Percentiles rank a stretch among this genome's conserved stretches.
Conservation (phyloP, 768 basidiomycete genomes). For the Auricularia sp. region DNA sequence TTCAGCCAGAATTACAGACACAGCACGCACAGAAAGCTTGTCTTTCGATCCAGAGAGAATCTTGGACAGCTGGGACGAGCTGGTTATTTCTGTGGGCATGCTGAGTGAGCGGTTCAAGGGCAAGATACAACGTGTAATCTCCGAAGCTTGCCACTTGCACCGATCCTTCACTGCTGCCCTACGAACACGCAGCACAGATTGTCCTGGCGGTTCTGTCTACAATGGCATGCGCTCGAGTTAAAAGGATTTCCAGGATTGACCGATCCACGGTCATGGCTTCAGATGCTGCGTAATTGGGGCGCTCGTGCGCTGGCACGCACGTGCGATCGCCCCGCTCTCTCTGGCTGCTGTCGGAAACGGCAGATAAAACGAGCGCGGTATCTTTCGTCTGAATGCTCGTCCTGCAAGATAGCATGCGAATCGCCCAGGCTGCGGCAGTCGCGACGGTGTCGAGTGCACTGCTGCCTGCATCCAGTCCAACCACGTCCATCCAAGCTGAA, state of each 20-base stretch:
- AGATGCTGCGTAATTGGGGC: neutral
- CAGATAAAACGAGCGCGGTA: neutral
- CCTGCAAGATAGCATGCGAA: neutral
- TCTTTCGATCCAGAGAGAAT: slow-evolving; percentile 16
- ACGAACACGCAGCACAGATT: too few species aligned
- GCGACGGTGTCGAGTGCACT: slow-evolving; percentile 24
- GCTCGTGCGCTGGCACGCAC: neutral
- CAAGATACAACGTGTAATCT: neutral
- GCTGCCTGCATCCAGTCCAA: slow-evolving; percentile 26
- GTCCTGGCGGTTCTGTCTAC: too few species aligned
- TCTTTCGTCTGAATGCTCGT: neutral
- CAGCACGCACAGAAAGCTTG: slow-evolving; percentile 49
- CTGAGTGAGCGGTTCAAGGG: neutral
- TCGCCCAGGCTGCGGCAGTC: neutral
- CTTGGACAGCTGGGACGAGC: neutral
- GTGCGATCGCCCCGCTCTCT: neutral
- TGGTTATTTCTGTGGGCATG: slow-evolving; percentile 1
- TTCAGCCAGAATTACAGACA: neutral
- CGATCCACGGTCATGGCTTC: too few species aligned
- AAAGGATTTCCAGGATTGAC: too few species aligned
- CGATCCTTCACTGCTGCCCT: too few species aligned
- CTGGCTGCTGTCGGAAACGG: neutral
- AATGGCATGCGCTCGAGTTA: too few species aligned
- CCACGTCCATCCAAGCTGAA: slow-evolving; percentile 32
- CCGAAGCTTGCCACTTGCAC: too few species aligned